Percentiles rank a stretch among this genome's conserved stretches.
phyloP scores from a whole-genome alignment of 257 asterid species.

The Plantago major region DNA sequence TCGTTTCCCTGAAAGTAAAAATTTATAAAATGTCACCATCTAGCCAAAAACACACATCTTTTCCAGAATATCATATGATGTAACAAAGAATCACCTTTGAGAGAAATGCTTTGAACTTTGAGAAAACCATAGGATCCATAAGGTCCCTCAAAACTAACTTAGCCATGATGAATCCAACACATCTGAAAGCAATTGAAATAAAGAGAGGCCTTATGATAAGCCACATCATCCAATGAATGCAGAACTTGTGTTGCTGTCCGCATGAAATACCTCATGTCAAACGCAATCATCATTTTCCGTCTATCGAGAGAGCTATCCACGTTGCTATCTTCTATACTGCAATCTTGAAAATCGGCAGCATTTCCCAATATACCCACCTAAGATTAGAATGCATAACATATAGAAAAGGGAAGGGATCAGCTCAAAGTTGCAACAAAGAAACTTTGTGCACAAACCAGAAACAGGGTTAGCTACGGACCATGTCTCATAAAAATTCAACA shows the following conservation, averaged over 20 bases:
- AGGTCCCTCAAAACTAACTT: constrained; percentile 93
- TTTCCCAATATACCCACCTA: constrained; percentile 95
- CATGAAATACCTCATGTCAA: constrained; percentile 80
- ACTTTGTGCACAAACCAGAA: neutral
- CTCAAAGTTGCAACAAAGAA: constrained; percentile 8
- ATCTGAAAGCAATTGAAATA: constrained; percentile 41
- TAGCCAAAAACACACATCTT: constrained; percentile 16
- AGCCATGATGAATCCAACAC: constrained; percentile 93
- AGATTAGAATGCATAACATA: constrained; percentile 22
- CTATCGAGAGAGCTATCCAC: constrained; percentile 44
- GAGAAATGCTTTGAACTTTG: constrained; percentile 88
- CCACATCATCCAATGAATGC: constrained; percentile 15
- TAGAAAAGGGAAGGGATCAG: constrained; percentile 9
- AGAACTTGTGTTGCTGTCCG: constrained; percentile 13
- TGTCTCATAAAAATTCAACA: constrained; percentile 5
- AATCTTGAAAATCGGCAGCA: constrained; percentile 74
- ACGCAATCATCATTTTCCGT: constrained; percentile 89
- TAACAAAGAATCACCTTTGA: constrained; percentile 49
- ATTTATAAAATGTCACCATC: constrained; percentile 3
- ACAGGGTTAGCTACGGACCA: constrained; percentile 11
- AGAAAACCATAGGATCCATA: constrained; percentile 73
- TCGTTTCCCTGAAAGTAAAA: constrained; percentile 60
- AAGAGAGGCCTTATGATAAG: constrained; percentile 10
- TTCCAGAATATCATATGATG: constrained; percentile 3
- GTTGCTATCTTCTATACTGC: constrained; percentile 40